These are phyloP conservation scores for Rhypophila decipiens DNA, from an alignment of 495 filamentous ascomycete species.

Conservation along the genomic window DNA sequence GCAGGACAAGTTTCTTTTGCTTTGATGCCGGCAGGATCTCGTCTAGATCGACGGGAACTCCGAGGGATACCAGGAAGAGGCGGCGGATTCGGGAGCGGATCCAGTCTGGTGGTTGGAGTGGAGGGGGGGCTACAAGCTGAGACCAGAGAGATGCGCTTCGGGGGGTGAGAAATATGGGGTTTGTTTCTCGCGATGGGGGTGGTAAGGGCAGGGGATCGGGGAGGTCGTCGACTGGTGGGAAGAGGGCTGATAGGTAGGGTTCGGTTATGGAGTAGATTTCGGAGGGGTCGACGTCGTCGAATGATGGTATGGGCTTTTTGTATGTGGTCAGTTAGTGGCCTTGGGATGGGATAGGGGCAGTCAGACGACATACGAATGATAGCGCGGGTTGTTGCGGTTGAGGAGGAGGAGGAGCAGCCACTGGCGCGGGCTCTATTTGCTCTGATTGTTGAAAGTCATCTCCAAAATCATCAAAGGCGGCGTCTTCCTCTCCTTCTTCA, in stretches of 20 bases:
- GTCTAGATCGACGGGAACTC: constrained; percentile 93
- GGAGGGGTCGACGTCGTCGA: constrained; percentile 51
- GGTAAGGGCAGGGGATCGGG: constrained; percentile 34
- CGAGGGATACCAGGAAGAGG: constrained; percentile 91
- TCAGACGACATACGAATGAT: constrained; percentile 33
- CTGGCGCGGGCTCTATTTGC: constrained; percentile 29
- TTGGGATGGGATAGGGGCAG: not conserved
- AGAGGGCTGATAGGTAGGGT: constrained; percentile 51
- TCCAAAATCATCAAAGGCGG: constrained; percentile 64
- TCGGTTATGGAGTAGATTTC: constrained; percentile 46
- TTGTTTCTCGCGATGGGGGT: constrained; percentile 34
- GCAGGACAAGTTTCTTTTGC: constrained; percentile 94
- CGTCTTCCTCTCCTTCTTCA: constrained; percentile 82
- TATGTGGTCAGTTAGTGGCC: constrained; percentile 2
- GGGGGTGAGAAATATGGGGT: constrained; percentile 60
- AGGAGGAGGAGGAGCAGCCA: constrained; percentile 17
- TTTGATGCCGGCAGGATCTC: constrained; percentile 95
- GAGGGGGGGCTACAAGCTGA: constrained; percentile 89
- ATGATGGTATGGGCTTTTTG: constrained; percentile 62
- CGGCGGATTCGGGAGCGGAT: constrained; percentile 93
- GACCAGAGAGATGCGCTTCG: constrained; percentile 87
- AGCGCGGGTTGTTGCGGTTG: constrained; percentile 29
- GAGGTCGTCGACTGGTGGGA: constrained; percentile 47
- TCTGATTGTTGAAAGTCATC: constrained; percentile 69
- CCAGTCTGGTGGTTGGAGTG: constrained; percentile 95